phyloP scores from a whole-genome alignment of 2,329 filamentous ascomycete genomes.

The Zasmidium citrigriseum region DNA sequence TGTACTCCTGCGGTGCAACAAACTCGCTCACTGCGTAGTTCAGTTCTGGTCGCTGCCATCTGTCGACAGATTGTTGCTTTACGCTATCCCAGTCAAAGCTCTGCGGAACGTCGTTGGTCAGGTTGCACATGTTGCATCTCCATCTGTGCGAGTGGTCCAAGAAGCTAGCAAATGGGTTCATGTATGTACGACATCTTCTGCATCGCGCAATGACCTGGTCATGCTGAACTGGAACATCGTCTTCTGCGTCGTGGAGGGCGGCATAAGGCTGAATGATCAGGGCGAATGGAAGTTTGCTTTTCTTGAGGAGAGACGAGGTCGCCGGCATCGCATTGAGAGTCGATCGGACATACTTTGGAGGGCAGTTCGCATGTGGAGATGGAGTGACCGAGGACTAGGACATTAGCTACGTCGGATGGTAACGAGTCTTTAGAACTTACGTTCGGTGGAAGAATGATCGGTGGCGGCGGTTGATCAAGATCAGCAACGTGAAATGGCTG shows the following conservation, averaged over 20 bases:
- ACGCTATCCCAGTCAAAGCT: conserved; percentile 98
- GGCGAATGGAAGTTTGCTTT: conserved; percentile 92
- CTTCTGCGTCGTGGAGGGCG: conserved; percentile 88
- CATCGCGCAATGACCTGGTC: conserved; percentile 98
- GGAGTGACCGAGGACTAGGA: conserved; percentile 81
- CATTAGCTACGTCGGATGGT: conserved; percentile 6
- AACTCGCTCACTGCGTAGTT: conserved; percentile 98
- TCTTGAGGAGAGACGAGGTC: conserved; percentile 89
- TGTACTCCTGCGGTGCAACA: conserved; percentile 97
- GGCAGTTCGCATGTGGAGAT: conserved; percentile 87
- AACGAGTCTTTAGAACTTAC: conserved; percentile 57
- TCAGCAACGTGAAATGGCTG: conserved; percentile 94
- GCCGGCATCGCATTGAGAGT: conserved; percentile 93
- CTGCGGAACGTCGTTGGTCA: conserved; percentile 98
- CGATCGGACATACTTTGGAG: conserved; percentile 90
- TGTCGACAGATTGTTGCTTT: conserved; percentile 84
- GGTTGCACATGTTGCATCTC: conserved; percentile 99
- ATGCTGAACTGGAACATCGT: conserved; percentile 85
- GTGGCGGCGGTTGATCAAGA: conserved; percentile 85
- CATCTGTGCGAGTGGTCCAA: conserved; percentile 95
- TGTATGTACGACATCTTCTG: conserved; percentile 92
- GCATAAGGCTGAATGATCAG: conserved; percentile 96
- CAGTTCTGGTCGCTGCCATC: conserved; percentile 88
- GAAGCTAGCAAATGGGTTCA: conserved; percentile 96
- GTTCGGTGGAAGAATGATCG: conserved; percentile 87